These are phyloP conservation scores for Dothistroma pini DNA, from an alignment of 2,329 filamentous ascomycete species.

Conservation along the genomic window DNA sequence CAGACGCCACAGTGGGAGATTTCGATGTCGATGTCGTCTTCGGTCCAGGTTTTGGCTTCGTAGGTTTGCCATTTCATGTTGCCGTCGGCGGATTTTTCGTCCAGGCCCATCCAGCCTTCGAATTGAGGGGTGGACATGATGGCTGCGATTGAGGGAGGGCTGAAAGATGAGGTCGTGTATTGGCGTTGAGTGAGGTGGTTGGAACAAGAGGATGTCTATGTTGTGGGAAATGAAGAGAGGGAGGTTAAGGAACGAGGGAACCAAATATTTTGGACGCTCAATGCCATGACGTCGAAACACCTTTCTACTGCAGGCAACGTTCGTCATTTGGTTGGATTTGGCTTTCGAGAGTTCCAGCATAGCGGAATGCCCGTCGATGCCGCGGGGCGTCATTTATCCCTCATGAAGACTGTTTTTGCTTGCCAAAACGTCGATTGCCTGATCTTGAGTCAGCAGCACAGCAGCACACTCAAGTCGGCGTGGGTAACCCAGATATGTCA, in stretches of 20 bases:
- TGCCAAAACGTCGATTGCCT: too few species aligned
- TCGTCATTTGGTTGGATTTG: not conserved
- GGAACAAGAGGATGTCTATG: too few species aligned
- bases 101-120: constrained; percentile 56
- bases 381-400: too few species aligned
- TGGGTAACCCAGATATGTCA: too few species aligned
- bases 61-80: constrained; percentile 54
- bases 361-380: not conserved
- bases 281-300: not conserved
- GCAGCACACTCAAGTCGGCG: too few species aligned
- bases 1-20: constrained; percentile 40
- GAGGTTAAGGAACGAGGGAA: too few species aligned
- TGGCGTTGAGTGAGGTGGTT: too few species aligned
- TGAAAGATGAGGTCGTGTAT: too few species aligned
- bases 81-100: constrained; percentile 48
- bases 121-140: constrained; percentile 33
- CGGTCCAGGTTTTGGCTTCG: constrained; percentile 37
- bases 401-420: too few species aligned
- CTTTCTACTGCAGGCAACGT: not conserved
- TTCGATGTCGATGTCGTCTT: constrained; percentile 40
- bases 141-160: too few species aligned
- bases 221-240: too few species aligned
- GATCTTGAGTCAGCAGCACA: too few species aligned
- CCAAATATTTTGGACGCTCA: not conserved
- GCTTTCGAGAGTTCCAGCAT: not conserved